A percentile compares a stretch with the other conserved stretches of the same genome.
Conservation (phyloP, 192 early-diverging fungal species). For the Mortierella antarctica region DNA sequence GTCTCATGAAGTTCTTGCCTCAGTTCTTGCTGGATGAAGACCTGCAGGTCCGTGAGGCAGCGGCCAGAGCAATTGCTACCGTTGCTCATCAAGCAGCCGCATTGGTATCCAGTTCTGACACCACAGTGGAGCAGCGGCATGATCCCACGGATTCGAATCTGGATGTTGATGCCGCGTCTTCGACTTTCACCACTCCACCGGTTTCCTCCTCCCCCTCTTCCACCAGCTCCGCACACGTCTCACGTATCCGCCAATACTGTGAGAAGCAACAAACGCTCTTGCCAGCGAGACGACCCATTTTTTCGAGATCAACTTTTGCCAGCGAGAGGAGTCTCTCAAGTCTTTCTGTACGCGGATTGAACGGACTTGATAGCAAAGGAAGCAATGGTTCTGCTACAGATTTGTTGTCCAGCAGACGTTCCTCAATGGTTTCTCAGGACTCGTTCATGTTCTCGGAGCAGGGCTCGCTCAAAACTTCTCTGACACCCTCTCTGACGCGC, state of each 20-base stretch:
- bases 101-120: conserved; percentile 12
- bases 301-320: conserved; percentile 35
- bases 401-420: conserved; percentile 40
- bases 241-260: conserved; percentile 49
- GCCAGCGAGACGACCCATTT: conserved; percentile 45
- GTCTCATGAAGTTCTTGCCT: conserved; percentile 43
- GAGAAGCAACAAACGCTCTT: conserved; percentile 47
- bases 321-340: conserved; percentile 33
- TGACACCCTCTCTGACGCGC: conserved; percentile 34
- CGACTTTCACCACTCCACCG: conserved; percentile 9
- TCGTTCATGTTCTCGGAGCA: conserved; percentile 51
- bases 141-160: not conserved
- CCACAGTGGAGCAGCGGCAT: conserved; percentile 18
- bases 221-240: conserved; percentile 24
- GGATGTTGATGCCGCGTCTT: not conserved
- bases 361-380: conserved; percentile 7
- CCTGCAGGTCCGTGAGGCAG: conserved; percentile 37
- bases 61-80: conserved; percentile 28
- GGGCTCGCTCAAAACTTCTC: conserved; percentile 18
- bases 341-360: conserved; percentile 10
- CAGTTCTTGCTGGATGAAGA: conserved; percentile 51
- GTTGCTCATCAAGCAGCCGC: conserved; percentile 28
- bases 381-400: conserved; percentile 8
- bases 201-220: conserved; percentile 32
- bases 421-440: conserved; percentile 44